A percentile compares a stretch with the other conserved stretches of the same genome.
Conservation (phyloP, 2,329 filamentous ascomycete genomes). For the Cordyceps farinosa region DNA sequence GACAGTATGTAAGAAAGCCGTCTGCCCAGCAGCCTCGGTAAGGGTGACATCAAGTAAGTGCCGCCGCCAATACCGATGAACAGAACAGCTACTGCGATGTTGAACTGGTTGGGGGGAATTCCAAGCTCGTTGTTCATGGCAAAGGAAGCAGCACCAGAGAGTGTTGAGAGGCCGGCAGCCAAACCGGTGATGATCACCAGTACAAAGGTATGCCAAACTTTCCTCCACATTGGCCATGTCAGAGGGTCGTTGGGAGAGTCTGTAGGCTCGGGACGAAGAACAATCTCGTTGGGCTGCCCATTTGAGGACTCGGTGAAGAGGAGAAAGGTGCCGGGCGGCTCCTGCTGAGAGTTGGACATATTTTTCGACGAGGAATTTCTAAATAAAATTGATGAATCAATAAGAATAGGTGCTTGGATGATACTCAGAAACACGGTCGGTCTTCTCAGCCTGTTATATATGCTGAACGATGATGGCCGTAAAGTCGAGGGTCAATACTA, state of each 20-base stretch:
- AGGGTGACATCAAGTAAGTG: conserved; percentile 49
- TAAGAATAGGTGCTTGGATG: not conserved
- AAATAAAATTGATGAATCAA: not conserved
- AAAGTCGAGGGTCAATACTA: not conserved
- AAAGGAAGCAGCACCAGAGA: conserved; percentile 49
- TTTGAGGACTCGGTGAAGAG: not conserved
- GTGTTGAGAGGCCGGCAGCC: conserved; percentile 54
- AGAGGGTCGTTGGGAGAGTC: conserved; percentile 50
- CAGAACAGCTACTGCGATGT: conserved; percentile 54
- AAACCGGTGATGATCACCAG: conserved; percentile 52
- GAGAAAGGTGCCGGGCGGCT: conserved; percentile 4
- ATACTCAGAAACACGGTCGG: too few relatives aligned
- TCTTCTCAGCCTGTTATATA: not conserved
- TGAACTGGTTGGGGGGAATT: conserved; percentile 50
- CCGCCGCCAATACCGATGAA: conserved; percentile 55
- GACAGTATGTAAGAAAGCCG: conserved; percentile 53
- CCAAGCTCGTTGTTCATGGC: conserved; percentile 48
- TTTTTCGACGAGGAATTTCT: not conserved
- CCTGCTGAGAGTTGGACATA: not conserved
- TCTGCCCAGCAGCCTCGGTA: conserved; percentile 52
- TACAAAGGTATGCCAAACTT: conserved; percentile 48
- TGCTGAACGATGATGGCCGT: not conserved
- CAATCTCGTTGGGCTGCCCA: conserved; percentile 39
- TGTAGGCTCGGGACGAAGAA: conserved; percentile 52
- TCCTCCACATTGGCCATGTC: conserved; percentile 46